phyloP scores from a whole-genome alignment of 1,139 yeast genomes.

The Citeromyces hawaiiensis region DNA sequence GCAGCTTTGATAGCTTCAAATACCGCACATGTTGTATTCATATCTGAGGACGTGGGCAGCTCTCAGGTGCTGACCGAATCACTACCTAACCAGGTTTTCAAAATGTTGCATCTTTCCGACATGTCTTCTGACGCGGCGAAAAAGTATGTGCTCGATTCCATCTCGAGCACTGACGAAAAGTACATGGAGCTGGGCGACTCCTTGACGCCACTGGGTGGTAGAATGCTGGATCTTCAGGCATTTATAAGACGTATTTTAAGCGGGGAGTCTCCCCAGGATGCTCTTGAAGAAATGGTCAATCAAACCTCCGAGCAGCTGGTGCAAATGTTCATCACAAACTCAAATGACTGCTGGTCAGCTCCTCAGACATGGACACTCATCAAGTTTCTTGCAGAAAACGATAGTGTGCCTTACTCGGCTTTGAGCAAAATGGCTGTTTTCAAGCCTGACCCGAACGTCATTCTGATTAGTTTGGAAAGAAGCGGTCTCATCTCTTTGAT shows the following conservation, averaged over 20 bases:
- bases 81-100: slow-evolving; percentile 80
- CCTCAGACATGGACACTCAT: slow-evolving; percentile 88
- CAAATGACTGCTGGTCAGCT: slow-evolving; percentile 25
- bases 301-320: slow-evolving; percentile 85
- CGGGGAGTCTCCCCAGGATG: slow-evolving; percentile 73
- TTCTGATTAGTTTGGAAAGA: slow-evolving; percentile 63
- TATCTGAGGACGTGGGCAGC: slow-evolving; percentile 78
- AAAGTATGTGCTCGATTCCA: slow-evolving; percentile 41
- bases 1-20: slow-evolving; percentile 63
- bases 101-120: slow-evolving; percentile 62
- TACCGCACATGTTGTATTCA: slow-evolving; percentile 77
- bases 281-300: slow-evolving; percentile 63
- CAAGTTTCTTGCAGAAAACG: slow-evolving; percentile 40
- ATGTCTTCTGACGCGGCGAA: slow-evolving; percentile 65
- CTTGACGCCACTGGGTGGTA: slow-evolving; percentile 76
- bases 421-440: slow-evolving; percentile 51
- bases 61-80: slow-evolving; percentile 53
- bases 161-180: slow-evolving; percentile 8
- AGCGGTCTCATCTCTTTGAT: slow-evolving; percentile 59
- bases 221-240: slow-evolving; percentile 88
- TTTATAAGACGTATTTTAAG: slow-evolving; percentile 77
- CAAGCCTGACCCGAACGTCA: slow-evolving; percentile 38
- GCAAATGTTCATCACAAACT: slow-evolving; percentile 46
- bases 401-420: slow-evolving; percentile 33
- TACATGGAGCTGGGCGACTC: slow-evolving; percentile 32